Conservation (phyloP, 2,329 filamentous ascomycete genomes). For the Aplosporella prunicola region DNA sequence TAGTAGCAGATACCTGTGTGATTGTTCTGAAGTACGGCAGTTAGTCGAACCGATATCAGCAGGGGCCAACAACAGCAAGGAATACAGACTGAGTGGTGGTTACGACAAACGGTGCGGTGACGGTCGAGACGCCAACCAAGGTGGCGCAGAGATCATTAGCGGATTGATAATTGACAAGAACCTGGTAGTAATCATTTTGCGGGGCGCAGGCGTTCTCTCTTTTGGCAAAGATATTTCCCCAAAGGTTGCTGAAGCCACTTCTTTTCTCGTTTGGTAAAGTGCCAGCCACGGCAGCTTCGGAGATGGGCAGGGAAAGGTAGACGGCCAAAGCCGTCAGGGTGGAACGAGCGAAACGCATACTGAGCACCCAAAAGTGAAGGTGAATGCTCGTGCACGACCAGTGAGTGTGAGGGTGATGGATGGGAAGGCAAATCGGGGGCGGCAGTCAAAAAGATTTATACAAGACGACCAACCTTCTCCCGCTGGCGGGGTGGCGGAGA, state of each 20-base stretch:
- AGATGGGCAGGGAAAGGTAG: slow-evolving; percentile 21
- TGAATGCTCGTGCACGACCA: slow-evolving; percentile 12
- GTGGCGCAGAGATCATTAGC: slow-evolving; percentile 3
- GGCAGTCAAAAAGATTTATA: slow-evolving; percentile 11
- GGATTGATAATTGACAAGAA: slow-evolving; percentile 1
- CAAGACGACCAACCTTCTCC: slow-evolving; percentile 2
- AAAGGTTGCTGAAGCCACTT: background rate
- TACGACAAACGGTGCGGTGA: slow-evolving; percentile 16
- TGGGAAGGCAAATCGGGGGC: background rate
- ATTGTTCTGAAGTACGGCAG: slow-evolving; percentile 13
- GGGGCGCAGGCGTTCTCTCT: slow-evolving; percentile 5
- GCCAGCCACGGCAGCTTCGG: slow-evolving; percentile 7
- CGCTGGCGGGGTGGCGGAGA: slow-evolving; percentile 8
- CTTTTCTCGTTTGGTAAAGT: no score
- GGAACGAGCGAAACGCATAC: slow-evolving; percentile 26
- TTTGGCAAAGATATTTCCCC: background rate
- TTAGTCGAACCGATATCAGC: no score
- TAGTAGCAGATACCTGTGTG: slow-evolving; percentile 15
- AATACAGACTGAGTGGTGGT: slow-evolving; percentile 22
- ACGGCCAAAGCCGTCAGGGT: slow-evolving; percentile 21
- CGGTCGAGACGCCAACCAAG: slow-evolving; percentile 18
- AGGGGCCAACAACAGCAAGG: no score
- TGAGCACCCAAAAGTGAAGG: slow-evolving; percentile 23
- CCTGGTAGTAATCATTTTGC: slow-evolving; percentile 9
- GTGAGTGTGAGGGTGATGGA: slow-evolving; percentile 3